A percentile compares a stretch with the other conserved stretches of the same genome.
phyloP scores from a whole-genome alignment of 2,329 filamentous ascomycete species.

The Boeremia lycopersici region DNA sequence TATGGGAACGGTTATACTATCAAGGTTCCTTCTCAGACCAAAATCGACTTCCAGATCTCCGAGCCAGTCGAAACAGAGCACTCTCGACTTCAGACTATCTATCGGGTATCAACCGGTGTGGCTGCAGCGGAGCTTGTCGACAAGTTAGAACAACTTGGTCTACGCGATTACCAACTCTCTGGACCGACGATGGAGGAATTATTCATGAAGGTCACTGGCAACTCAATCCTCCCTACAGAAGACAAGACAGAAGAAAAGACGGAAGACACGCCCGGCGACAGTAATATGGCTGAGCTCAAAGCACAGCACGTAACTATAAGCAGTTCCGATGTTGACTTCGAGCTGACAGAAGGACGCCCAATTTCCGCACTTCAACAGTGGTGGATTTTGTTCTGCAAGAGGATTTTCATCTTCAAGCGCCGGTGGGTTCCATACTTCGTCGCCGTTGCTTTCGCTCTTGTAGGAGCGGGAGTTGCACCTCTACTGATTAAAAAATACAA shows the following conservation, averaged over 20 bases:
- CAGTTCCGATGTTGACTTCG: constrained; percentile 15
- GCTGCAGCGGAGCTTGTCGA: constrained; percentile 73
- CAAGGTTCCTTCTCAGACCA: constrained; percentile 23
- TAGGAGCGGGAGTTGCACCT: constrained; percentile 76
- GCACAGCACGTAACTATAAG: constrained; percentile 1
- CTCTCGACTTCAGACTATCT: constrained; percentile 75
- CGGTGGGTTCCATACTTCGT: constrained; percentile 77
- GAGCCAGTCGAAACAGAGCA: constrained; percentile 37
- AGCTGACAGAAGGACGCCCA: constrained; percentile 68
- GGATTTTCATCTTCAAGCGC: constrained; percentile 72
- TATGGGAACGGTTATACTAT: constrained; percentile 74
- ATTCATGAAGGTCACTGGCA: constrained; percentile 81
- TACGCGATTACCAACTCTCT: constrained; percentile 79
- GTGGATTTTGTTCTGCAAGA: constrained; percentile 75
- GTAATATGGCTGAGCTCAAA: constrained; percentile 21
- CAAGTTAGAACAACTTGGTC: constrained; percentile 66
- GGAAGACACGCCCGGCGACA: constrained; percentile 31
- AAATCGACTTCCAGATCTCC: constrained; percentile 20
- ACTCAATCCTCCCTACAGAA: constrained; percentile 45
- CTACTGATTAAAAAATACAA: constrained; percentile 69
- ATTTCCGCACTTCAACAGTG: constrained; percentile 73
- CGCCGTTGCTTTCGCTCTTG: constrained; percentile 76
- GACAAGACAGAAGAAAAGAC: constrained; percentile 43
- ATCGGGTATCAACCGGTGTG: constrained; percentile 69
- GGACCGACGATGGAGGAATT: constrained; percentile 91